Evolutionary conservation across 768 basidiomycete species (phyloP).

Genomic region (Tylopilus rubrobrunneus): DNA sequence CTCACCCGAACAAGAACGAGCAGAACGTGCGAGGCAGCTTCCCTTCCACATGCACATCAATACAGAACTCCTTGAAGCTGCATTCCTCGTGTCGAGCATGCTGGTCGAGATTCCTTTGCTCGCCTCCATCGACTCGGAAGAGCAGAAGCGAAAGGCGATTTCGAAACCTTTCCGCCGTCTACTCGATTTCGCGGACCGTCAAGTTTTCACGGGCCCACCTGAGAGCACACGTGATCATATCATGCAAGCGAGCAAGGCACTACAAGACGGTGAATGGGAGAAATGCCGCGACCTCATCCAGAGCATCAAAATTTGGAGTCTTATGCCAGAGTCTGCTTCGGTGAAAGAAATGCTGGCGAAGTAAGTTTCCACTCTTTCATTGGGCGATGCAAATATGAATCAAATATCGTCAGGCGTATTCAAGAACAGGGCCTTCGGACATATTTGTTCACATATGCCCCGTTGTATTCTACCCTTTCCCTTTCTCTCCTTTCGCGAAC

Average conservation of each 20-base stretch:
- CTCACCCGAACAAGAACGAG: constrained; percentile 93
- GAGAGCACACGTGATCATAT: constrained; percentile 98
- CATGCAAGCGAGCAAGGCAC: constrained; percentile 96
- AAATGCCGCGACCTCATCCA: constrained; percentile 90
- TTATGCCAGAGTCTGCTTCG: constrained; percentile 83
- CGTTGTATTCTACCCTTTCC: constrained; percentile 89
- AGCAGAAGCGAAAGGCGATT: constrained; percentile 86
- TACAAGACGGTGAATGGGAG: constrained; percentile 97
- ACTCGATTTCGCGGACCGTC: constrained; percentile 94
- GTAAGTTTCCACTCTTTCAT: constrained; percentile 42
- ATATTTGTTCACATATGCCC: constrained; percentile 93
- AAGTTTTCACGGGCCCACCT: constrained; percentile 97
- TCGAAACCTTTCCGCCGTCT: constrained; percentile 96
- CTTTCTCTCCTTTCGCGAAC: constrained; percentile 82
- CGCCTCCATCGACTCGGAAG: constrained; percentile 92
- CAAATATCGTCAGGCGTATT: constrained; percentile 65
- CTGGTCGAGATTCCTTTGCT: constrained; percentile 94
- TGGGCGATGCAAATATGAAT: constrained; percentile 1
- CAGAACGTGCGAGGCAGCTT: constrained; percentile 91
- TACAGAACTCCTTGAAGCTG: constrained; percentile 94
- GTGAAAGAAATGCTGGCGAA: constrained; percentile 95
- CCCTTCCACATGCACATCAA: constrained; percentile 99
- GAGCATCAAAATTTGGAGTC: constrained; percentile 95
- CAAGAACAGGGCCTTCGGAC: constrained; percentile 97
- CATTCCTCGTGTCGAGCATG: constrained; percentile 98